Evolutionary conservation across 2,329 filamentous ascomycete genomes (phyloP).

Genomic region (Diaporthe sp.): DNA sequence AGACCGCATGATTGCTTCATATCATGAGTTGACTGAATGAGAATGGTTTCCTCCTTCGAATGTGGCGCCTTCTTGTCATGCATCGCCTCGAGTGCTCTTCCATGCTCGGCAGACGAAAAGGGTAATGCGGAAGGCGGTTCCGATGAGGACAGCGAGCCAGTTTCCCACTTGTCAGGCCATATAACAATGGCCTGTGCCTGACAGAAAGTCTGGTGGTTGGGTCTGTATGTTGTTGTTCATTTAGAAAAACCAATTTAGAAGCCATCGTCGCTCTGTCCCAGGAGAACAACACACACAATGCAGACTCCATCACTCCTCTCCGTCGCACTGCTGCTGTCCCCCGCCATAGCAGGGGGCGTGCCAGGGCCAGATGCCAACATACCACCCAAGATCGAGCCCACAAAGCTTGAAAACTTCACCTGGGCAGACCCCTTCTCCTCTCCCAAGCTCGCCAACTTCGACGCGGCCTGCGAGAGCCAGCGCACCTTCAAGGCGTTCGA

Average conservation of each 20-base stretch:
- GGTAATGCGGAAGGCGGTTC: constrained; percentile 47
- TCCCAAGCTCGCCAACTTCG: constrained; percentile 47
- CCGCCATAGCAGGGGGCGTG: constrained; percentile 41
- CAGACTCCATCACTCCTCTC: constrained; percentile 26
- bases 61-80: background rate
- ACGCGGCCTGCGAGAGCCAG: constrained; percentile 50
- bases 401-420: constrained; percentile 54
- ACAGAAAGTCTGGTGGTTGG: background rate
- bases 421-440: constrained; percentile 57
- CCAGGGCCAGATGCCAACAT: constrained; percentile 39
- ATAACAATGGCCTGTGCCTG: background rate
- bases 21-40: background rate
- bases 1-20: background rate
- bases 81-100: background rate
- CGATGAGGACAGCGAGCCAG: constrained; percentile 50
- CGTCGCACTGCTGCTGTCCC: constrained; percentile 44
- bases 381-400: constrained; percentile 48
- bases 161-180: constrained; percentile 21
- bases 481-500: constrained; percentile 54
- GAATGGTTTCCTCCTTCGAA: background rate
- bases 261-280: background rate
- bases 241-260: background rate
- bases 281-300: constrained; percentile 12
- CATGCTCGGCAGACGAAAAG: constrained; percentile 35
- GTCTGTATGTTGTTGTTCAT: constrained; percentile 35